Base-by-base conservation (phyloP, 495 filamentous ascomycete genomes). In the Hypoxylon perforatum region DNA sequence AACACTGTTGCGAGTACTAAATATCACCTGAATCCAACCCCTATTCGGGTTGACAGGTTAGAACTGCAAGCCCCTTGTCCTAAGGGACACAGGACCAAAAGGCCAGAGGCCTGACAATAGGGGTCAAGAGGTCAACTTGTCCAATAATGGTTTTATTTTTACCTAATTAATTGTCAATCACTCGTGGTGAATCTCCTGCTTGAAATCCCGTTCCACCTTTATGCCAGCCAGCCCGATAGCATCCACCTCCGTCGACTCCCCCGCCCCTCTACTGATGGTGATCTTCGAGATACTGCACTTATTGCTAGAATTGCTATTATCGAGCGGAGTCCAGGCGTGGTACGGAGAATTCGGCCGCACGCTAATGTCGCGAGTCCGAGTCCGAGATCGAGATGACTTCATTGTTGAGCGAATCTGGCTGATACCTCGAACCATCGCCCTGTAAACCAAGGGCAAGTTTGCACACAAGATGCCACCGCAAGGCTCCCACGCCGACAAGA, bases 401-500 rank as follows among this genome's bases (percentile, higher is more conserved):
- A 63, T 38, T 17, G 65, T 63, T 11, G 65, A 60, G n/a, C 59
- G 42, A n/a, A 69, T 47, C n/a, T 56, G 53, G 36, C 47, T 49
- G 19, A 69, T 10, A 2, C 59, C 60, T 45, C 44, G 59, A 1
- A 47, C 60, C 21, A 63, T 5, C n/a, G 42, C 23, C 21, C 55
- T 49, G 28, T 72, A 79, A 4, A 77, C 72, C 7, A 77, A 60
- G 0, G 80, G 80, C 1, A 82, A 61, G 63, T 82, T 82, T 12
- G 77, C 80, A 62, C 79, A 80, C 25, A 82, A 67, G 50, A 82
- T 80, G 3, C 74, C 78, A 23, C 79, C 78, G 19, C 80, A 77
- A 1, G 80, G 78, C 47, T 82, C 80, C 61, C 72, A 81, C 23
- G 72, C 77, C 5, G 77, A 79, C 42, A 79, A 69, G 5, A 80